Evolutionary conservation across 331 rosid species (phyloP).

Genomic region (Acacia concinna): DNA sequence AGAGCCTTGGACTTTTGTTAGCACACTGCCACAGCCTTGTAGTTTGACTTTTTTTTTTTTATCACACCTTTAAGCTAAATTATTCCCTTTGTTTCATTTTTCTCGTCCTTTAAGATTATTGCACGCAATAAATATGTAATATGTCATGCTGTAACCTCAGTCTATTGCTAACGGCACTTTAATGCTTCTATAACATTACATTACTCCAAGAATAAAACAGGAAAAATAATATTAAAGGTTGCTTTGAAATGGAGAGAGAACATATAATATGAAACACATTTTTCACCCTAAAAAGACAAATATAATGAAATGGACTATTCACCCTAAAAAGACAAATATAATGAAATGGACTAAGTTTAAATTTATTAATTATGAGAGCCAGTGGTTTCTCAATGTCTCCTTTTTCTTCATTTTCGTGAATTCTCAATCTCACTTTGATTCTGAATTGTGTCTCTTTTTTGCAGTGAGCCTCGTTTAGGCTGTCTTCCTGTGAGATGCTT

Average conservation of each 20-base stretch:
- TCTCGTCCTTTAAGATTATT: background rate
- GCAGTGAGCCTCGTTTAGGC: background rate
- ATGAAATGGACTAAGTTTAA: background rate
- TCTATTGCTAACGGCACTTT: background rate
- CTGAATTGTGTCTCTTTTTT: background rate
- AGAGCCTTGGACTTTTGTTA: background rate
- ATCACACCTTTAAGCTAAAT: background rate
- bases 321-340: background rate
- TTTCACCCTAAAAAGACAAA: too few relatives aligned
- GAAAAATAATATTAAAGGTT: too few relatives aligned
- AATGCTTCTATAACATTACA: too few relatives aligned
- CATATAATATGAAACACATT: too few relatives aligned
- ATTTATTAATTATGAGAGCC: background rate
- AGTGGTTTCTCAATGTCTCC: constrained; percentile 1
- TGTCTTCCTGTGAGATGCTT: background rate
- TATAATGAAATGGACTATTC: too few relatives aligned
- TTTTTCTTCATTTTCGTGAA: background rate
- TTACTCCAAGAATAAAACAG: too few relatives aligned
- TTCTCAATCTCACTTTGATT: background rate
- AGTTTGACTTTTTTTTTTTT: background rate
- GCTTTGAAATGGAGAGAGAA: too few relatives aligned
- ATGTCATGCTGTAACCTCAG: background rate
- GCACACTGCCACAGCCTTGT: background rate
- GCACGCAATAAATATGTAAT: background rate
- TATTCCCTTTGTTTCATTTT: background rate